These are phyloP conservation scores for Crotalaria pallida DNA, from an alignment of 306 rosid genomes.

Conservation along the genomic window DNA sequence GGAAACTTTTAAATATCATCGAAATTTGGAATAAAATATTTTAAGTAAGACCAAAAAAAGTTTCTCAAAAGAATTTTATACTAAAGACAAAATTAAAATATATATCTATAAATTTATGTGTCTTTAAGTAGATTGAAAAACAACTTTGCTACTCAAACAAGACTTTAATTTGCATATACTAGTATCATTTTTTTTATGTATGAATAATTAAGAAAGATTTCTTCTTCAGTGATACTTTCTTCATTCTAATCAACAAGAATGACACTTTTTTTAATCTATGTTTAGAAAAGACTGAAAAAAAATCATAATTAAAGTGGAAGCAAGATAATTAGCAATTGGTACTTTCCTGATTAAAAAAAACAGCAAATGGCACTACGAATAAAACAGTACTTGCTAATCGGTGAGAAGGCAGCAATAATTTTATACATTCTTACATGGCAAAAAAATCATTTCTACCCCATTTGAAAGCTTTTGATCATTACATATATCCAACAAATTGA, in stretches of 20 bases:
- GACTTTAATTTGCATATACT: too few relatives aligned
- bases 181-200: too few relatives aligned
- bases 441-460: slow-evolving; percentile 21
- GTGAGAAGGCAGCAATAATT: slow-evolving; percentile 18
- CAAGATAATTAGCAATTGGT: slow-evolving; percentile 3
- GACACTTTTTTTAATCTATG: background rate
- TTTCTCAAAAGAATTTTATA: too few relatives aligned
- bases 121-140: too few relatives aligned
- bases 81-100: too few relatives aligned
- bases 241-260: slow-evolving; percentile 11
- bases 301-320: slow-evolving; percentile 25
- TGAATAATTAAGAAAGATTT: background rate
- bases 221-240: background rate
- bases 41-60: too few relatives aligned
- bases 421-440: slow-evolving; percentile 1
- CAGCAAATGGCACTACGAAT: slow-evolving; percentile 18
- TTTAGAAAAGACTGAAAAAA: background rate
- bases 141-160: too few relatives aligned
- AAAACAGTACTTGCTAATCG: slow-evolving; percentile 21
- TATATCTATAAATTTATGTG: too few relatives aligned
- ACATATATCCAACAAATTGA: slow-evolving; percentile 22
- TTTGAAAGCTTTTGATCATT: slow-evolving; percentile 35
- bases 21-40: too few relatives aligned
- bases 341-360: too few relatives aligned
- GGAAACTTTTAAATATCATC: too few relatives aligned